A percentile compares a stretch with the other conserved stretches of the same genome.
These are phyloP conservation scores for Pseudogymnoascus sp. DNA, from an alignment of 2,329 filamentous ascomycete genomes.

Conservation along the genomic window DNA sequence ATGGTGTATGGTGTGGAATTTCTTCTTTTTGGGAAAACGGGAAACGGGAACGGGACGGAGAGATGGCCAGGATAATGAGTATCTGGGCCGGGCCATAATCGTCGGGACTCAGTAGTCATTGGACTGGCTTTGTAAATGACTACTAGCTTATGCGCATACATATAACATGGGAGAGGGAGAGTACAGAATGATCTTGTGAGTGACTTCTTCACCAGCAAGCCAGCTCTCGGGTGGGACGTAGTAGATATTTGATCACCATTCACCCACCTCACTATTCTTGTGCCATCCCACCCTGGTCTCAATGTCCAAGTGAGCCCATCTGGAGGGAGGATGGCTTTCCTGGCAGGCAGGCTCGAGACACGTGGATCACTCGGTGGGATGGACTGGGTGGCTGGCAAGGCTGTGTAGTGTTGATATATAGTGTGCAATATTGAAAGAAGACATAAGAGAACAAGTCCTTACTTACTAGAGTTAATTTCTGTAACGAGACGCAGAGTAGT, in stretches of 20 bases:
- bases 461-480: neutral
- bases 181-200: slow-evolving; percentile 1
- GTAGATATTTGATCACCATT: neutral
- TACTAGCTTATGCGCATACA: slow-evolving; percentile 6
- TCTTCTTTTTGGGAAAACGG: neutral
- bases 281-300: neutral
- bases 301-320: neutral
- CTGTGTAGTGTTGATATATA: neutral
- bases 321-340: neutral
- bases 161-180: neutral
- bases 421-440: neutral
- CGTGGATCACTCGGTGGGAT: neutral
- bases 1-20: neutral
- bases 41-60: neutral
- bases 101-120: neutral
- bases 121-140: slow-evolving; percentile 1
- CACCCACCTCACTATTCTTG: neutral
- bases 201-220: slow-evolving; percentile 1
- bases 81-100: neutral
- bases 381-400: neutral
- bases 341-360: neutral
- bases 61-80: neutral
- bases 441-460: neutral
- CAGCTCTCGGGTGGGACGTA: neutral
- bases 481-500: neutral